Percentiles rank a stretch among this genome's conserved stretches.
Evolutionary conservation across 2,329 filamentous ascomycete species (phyloP).

Genomic region (Blumeriella jaapii): DNA sequence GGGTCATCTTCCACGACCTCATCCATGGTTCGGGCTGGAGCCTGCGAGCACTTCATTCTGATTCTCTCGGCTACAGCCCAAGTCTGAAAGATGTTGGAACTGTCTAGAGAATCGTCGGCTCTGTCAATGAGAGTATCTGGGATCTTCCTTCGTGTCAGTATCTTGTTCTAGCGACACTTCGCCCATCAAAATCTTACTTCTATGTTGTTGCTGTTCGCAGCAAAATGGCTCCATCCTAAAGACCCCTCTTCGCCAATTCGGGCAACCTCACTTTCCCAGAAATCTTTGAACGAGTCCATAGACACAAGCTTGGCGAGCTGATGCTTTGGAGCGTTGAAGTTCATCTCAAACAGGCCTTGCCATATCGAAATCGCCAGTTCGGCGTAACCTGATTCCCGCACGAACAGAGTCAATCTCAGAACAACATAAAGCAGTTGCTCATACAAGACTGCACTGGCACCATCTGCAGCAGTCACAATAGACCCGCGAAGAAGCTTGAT

Average conservation of each 20-base stretch:
- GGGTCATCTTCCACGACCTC: slow-evolving; percentile 68
- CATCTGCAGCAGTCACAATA: slow-evolving; percentile 2
- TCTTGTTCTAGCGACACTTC: slow-evolving; percentile 12
- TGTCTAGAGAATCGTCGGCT: slow-evolving; percentile 8
- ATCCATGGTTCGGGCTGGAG: slow-evolving; percentile 65
- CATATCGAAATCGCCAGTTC: slow-evolving; percentile 71
- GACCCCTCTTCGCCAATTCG: slow-evolving; percentile 66
- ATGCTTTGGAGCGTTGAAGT: slow-evolving; percentile 44
- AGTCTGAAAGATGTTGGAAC: slow-evolving; percentile 28
- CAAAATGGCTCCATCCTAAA: slow-evolving; percentile 55
- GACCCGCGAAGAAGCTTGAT: slow-evolving; percentile 34
- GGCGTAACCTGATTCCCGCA: slow-evolving; percentile 64
- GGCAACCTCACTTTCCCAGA: slow-evolving; percentile 78
- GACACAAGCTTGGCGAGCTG: slow-evolving; percentile 12
- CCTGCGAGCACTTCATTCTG: slow-evolving; percentile 35
- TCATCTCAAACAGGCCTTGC: slow-evolving; percentile 71
- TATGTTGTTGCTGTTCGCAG: slow-evolving; percentile 11
- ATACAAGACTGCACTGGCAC: slow-evolving; percentile 19
- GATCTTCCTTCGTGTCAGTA: slow-evolving; percentile 1
- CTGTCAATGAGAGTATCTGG: slow-evolving; percentile 17
- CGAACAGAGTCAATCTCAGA: slow-evolving; percentile 60
- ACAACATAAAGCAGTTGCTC: slow-evolving; percentile 54
- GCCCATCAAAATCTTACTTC: slow-evolving; percentile 7
- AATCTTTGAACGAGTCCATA: slow-evolving; percentile 47
- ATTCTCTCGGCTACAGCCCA: slow-evolving; percentile 44